phyloP scores from a whole-genome alignment of 176 grass and related monocot species.

The Cymbopogon citratus region DNA sequence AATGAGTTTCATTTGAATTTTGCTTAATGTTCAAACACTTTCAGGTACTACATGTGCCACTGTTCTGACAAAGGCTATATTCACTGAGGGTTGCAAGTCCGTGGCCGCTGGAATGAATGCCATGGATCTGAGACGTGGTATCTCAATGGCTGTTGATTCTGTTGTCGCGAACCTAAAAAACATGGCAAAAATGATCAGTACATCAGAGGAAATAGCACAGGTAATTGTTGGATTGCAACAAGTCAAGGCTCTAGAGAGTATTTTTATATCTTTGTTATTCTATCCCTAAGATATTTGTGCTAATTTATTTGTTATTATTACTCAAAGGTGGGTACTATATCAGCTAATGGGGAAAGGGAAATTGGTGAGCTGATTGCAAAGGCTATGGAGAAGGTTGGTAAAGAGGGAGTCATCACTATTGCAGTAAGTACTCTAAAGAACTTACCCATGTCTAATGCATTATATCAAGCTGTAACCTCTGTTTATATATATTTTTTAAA shows the following conservation, averaged over 20 bases:
- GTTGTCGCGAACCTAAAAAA: constrained; percentile 77
- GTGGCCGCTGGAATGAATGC: constrained; percentile 86
- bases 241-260: constrained; percentile 17
- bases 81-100: constrained; percentile 81
- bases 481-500: background rate
- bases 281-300: constrained; percentile 23
- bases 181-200: constrained; percentile 82
- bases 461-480: background rate
- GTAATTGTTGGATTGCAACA: constrained; percentile 41
- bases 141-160: constrained; percentile 81
- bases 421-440: constrained; percentile 43
- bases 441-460: background rate
- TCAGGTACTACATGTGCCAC: constrained; percentile 88
- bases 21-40: background rate
- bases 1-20: background rate
- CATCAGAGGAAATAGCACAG: constrained; percentile 91
- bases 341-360: constrained; percentile 83
- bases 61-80: constrained; percentile 84
- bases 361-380: constrained; percentile 94
- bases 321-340: constrained; percentile 83
- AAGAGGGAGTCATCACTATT: constrained; percentile 90
- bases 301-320: constrained; percentile 22
- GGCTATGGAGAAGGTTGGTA: constrained; percentile 95
- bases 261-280: constrained; percentile 31
- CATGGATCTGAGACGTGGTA: constrained; percentile 87